Evolutionary conservation across 352 stramenopile species (phyloP), one percentile per base, ranked within the genome.

Genomic region (Phytophthora pisi): DNA sequence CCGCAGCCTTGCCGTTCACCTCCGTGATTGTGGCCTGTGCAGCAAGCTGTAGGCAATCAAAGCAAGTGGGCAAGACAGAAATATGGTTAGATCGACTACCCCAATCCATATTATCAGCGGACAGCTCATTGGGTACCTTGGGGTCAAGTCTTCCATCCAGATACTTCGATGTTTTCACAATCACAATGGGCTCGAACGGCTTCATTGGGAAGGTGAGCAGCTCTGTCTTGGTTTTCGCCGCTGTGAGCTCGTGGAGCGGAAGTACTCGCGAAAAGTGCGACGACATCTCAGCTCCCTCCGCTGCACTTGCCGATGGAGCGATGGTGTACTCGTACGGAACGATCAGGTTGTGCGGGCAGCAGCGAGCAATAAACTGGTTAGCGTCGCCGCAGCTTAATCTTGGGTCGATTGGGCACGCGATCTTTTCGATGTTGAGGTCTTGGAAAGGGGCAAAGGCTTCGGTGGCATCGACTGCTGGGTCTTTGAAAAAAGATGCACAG

Each of bases 321-420:
- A 79, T 30, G 7, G 72, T 86, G 56, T 85, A 93, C 26, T 94
- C 87, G 26, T 79, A 61, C 0, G 89, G 85, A 0, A 94, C 64
- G 49, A 96, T 78, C 5, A 96, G 63, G 28, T 78, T 90, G 5
- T 83, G 79, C 6, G 89, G 89, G 11, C 72, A 81, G 56, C 89
- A 96, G 4, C 88, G 84, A 2, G 87, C 81, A 43, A 96, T 90
- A 30, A 96, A 88, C 65, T 93, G 88, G 61, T 96, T 96, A 24
- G 83, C 89, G 51, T 96, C 88, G 1, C 88, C 88, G 58, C 89
- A 96, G 57, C 81, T 92, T 57, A 96, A 70, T 6, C 86, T 78
- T 16, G 86, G 79, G 36, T 96, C 88, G 31, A 96, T 93, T 10
- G 84, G 81, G 23, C 84, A 92, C 30, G 71, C 61, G 70, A 94